A percentile compares a stretch with the other conserved stretches of the same genome.
Evolutionary conservation across 2,329 filamentous ascomycete genomes (phyloP).

Genomic region (Daldinia sp.): DNA sequence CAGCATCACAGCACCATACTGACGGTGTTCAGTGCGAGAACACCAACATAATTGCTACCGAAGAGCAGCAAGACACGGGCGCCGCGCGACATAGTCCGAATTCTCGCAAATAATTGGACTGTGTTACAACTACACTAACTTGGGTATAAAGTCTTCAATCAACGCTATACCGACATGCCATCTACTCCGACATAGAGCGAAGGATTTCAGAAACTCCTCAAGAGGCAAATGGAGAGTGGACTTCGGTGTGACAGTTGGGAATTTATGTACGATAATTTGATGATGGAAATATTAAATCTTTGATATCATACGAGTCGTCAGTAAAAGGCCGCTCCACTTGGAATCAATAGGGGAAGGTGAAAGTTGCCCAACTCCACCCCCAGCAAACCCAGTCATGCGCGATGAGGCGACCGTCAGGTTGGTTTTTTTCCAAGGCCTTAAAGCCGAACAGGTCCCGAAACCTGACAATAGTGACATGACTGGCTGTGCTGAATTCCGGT

Average conservation of each 20-base stretch:
- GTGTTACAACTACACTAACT: background rate
- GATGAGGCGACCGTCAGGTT: background rate
- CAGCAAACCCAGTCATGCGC: background rate
- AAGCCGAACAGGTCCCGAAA: background rate
- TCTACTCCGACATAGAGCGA: background rate
- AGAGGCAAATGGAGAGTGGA: background rate
- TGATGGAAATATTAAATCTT: constrained; percentile 3
- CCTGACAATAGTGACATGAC: background rate
- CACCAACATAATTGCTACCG: background rate
- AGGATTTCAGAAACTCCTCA: background rate
- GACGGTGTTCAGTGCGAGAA: background rate
- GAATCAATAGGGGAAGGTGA: background rate
- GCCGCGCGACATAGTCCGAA: background rate
- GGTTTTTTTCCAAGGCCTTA: background rate
- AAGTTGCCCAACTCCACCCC: background rate
- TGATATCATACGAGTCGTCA: constrained; percentile 8
- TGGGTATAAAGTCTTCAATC: background rate
- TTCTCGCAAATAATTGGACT: background rate
- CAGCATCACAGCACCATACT: background rate
- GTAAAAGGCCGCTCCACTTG: constrained; percentile 6
- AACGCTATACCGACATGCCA: background rate
- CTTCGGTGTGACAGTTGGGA: background rate
- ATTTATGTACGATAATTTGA: background rate
- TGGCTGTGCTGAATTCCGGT: background rate
- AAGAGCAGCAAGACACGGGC: background rate